Percentiles rank a stretch among this genome's conserved stretches.
Conservation (phyloP, 345 rosid species). For the Dipteronia sinensis region DNA sequence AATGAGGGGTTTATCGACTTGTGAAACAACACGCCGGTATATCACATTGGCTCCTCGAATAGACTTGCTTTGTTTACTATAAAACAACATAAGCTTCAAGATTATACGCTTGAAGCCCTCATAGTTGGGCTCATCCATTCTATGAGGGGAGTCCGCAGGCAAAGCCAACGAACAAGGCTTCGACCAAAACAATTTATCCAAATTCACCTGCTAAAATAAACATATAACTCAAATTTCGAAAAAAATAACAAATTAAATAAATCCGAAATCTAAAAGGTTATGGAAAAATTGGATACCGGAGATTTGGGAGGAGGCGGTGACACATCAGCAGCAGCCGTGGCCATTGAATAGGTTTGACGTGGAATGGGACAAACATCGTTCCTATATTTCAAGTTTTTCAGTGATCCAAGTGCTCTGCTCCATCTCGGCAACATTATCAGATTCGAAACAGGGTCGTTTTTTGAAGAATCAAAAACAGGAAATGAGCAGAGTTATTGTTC, state of each 20-base stretch:
- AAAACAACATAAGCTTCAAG: constrained; percentile 71
- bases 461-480: not conserved
- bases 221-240: not conserved
- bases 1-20: constrained; percentile 75
- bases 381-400: constrained; percentile 25
- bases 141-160: constrained; percentile 63
- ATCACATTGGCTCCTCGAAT: constrained; percentile 87
- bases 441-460: not conserved
- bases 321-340: constrained; percentile 37
- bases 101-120: constrained; percentile 59
- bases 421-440: constrained; percentile 61
- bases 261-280: not conserved
- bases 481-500: too few relatives aligned
- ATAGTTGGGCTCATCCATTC: constrained; percentile 77
- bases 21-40: constrained; percentile 61
- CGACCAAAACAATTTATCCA: constrained; percentile 80
- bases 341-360: constrained; percentile 44
- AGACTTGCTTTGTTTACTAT: constrained; percentile 86
- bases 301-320: constrained; percentile 43
- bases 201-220: constrained; percentile 48
- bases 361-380: constrained; percentile 29
- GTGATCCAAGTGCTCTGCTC: constrained; percentile 42
- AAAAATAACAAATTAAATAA: not conserved
- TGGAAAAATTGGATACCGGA: constrained; percentile 33
- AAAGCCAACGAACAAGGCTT: constrained; percentile 90